phyloP scores from a whole-genome alignment of 257 asterid species.

The Solanum virginianum region DNA sequence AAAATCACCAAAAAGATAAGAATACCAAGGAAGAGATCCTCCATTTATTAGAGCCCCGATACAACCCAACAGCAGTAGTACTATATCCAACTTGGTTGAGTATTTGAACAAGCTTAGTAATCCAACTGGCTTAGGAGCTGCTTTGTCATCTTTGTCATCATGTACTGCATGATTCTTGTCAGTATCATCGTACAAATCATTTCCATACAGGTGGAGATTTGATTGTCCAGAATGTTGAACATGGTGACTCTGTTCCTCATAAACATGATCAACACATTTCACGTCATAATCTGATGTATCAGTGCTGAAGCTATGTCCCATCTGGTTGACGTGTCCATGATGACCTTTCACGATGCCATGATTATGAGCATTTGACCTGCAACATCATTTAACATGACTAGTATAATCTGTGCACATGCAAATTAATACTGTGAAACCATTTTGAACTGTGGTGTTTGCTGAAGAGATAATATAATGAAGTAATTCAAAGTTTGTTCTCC shows the following conservation, averaged over 20 bases:
- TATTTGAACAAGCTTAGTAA: constrained; percentile 57
- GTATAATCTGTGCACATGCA: constrained; percentile 16
- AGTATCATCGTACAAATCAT: constrained; percentile 7
- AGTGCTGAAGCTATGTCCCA: neutral
- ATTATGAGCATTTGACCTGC: neutral
- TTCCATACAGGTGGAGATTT: neutral
- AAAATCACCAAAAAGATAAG: constrained; percentile 53
- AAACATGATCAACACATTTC: constrained; percentile 3
- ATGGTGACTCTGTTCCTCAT: neutral
- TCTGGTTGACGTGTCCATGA: constrained; percentile 3
- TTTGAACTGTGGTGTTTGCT: constrained; percentile 6
- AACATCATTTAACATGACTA: neutral
- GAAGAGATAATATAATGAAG: neutral
- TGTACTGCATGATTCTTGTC: constrained; percentile 1
- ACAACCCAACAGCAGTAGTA: constrained; percentile 58
- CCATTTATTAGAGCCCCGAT: constrained; percentile 75
- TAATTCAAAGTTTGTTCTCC: neutral
- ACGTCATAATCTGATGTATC: neutral
- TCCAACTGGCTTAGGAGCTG: constrained; percentile 31
- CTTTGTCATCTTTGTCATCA: constrained; percentile 37
- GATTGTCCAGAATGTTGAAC: constrained; percentile 6
- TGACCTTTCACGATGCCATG: neutral
- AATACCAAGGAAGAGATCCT: constrained; percentile 91
- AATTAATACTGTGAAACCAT: constrained; percentile 41
- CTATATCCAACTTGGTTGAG: constrained; percentile 45